Conservation (phyloP, 2,329 filamentous ascomycete species). For the Lithohypha guttulata region DNA sequence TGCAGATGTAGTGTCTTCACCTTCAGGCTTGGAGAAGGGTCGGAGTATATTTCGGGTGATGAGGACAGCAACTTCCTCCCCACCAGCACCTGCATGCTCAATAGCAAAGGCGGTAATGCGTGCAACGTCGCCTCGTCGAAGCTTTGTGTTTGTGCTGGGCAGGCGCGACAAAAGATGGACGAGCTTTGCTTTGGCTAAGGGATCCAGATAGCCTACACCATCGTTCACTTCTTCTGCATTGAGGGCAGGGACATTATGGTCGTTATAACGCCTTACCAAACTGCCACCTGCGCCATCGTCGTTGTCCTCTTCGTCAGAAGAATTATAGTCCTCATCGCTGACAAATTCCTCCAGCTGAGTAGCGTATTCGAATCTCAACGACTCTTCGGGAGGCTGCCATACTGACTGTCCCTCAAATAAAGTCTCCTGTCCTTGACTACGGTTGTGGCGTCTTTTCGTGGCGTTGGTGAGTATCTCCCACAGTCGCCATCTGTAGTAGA, state of each 20-base stretch:
- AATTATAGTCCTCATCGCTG: conserved; percentile 75
- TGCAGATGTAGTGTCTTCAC: conserved; percentile 57
- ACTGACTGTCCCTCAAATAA: conserved; percentile 66
- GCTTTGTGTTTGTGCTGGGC: conserved; percentile 60
- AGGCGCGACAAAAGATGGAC: conserved; percentile 73
- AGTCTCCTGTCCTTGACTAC: conserved; percentile 30
- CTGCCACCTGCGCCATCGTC: conserved; percentile 35
- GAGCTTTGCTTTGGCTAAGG: conserved; percentile 72
- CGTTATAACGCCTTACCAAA: conserved; percentile 31
- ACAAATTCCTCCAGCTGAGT: conserved; percentile 68
- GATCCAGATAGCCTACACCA: conserved; percentile 62
- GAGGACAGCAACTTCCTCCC: conserved; percentile 84
- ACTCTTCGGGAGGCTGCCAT: conserved; percentile 66
- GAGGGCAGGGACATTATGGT: conserved; percentile 23
- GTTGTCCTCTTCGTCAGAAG: conserved; percentile 69
- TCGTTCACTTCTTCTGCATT: conserved; percentile 23
- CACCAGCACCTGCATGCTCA: conserved; percentile 70
- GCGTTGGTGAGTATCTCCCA: conserved; percentile 73
- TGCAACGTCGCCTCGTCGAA: conserved; percentile 77
- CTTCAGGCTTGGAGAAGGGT: conserved; percentile 52
- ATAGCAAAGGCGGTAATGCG: conserved; percentile 82
- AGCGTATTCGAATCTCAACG: conserved; percentile 69
- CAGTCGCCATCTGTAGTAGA: conserved; percentile 87
- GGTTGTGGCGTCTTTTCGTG: conserved; percentile 22
- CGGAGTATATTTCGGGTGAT: conserved; percentile 70